Evolutionary conservation across 2,329 filamentous ascomycete species (phyloP), one percentile per base, ranked within the genome.

Genomic region (Trichoderma lentiforme): DNA sequence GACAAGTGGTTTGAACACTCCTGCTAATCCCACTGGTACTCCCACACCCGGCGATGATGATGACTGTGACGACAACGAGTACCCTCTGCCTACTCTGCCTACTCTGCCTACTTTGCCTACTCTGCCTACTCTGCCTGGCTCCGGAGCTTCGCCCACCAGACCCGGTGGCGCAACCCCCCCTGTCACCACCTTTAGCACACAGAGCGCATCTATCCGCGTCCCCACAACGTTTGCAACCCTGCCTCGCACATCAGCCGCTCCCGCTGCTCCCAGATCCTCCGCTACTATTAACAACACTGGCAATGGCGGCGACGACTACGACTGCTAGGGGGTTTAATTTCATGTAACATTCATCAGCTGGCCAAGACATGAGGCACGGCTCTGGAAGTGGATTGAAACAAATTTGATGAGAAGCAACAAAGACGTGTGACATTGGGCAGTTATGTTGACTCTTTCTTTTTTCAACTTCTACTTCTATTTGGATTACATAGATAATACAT

Each of bases 211-310:
- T 12, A 24, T 4, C 12, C 39, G 24, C 8, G 62, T 39, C 62
- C 70, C 70, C 24, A 72, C 70, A 9, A 72, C 70, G 0, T 72
- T 72, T n/a, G 9, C 70, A 3, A 72, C 70, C 28, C n/a, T 72
- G 30, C 3, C 57, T 47, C 70, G 57, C 43, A 3, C 70, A 32
- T 26, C 64, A 14, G 11, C 66, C 11, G 4, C 53, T 53, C 36
- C 71, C 3, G 64, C 71, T 30, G 58, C 57, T 3, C 53, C 75
- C 39, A 60, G 26, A 28, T 30, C 64, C 57, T 67, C 68, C 14
- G 71, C 34, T 18, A 28, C 32, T 39, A 62, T 11, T 24, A 39
- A 32, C 6, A 43, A n/a, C 18, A n/a, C 15, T 51, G 43, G 43
- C 18, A n/a, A 11, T 47, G 39, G 39, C 24, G 34, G 6, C 11